Percentiles rank a stretch among this genome's conserved stretches.
Conservation (phyloP, 2,329 filamentous ascomycete species). For the Falciphora oryzae region DNA sequence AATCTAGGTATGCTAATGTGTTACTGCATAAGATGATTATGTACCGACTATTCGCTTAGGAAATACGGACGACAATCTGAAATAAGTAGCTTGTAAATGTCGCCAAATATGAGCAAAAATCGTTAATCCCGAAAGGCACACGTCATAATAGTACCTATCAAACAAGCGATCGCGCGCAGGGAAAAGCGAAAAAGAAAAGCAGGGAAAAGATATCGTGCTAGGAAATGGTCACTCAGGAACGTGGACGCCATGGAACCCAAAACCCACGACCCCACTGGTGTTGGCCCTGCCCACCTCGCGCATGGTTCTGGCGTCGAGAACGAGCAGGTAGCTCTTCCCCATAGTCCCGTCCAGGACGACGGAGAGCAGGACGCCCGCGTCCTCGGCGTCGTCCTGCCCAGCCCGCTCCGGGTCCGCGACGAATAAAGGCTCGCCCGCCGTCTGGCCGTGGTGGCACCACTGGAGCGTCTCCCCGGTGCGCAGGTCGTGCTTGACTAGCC, state of each 20-base stretch:
- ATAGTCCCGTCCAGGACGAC: constrained; percentile 59
- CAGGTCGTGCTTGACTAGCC: constrained; percentile 38
- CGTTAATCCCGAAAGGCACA: not conserved
- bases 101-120: not conserved
- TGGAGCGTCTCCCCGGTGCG: constrained; percentile 19
- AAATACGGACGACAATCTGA: too few species aligned
- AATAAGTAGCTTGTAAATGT: too few species aligned
- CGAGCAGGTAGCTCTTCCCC: constrained; percentile 58
- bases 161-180: not conserved
- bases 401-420: constrained; percentile 42
- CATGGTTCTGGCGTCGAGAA: constrained; percentile 57
- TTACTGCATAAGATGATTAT: too few species aligned
- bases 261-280: constrained; percentile 50
- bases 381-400: constrained; percentile 40
- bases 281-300: constrained; percentile 59
- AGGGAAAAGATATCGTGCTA: not conserved
- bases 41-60: too few species aligned
- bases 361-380: constrained; percentile 56
- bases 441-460: constrained; percentile 45
- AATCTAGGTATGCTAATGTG: too few species aligned
- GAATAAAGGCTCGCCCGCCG: constrained; percentile 66
- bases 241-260: constrained; percentile 62
- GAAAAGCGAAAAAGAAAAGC: not conserved
- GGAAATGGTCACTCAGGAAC: not conserved
- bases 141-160: too few species aligned